A percentile compares a stretch with the other conserved stretches of the same genome.
These are phyloP conservation scores for Cladorrhinum sp. DNA, from an alignment of 2,329 filamentous ascomycete genomes.

Conservation along the genomic window DNA sequence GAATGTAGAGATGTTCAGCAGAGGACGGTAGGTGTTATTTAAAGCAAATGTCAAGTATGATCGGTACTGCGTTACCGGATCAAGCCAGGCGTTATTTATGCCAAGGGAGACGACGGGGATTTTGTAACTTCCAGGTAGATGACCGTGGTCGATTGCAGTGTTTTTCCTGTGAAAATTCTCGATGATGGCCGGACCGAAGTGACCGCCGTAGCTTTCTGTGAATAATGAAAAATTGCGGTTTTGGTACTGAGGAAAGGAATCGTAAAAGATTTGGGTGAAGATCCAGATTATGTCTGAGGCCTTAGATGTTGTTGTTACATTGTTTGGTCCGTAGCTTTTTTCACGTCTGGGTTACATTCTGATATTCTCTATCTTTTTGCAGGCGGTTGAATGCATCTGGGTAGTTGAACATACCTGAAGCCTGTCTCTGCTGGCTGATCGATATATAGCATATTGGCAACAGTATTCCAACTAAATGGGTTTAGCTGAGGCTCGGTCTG, in stretches of 20 bases:
- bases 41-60: constrained; percentile 43
- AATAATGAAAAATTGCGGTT: constrained; percentile 55
- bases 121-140: constrained; percentile 37
- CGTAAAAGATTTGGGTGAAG: constrained; percentile 59
- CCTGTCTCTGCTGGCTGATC: constrained; percentile 37
- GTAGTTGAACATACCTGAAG: constrained; percentile 26
- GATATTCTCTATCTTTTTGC: not conserved
- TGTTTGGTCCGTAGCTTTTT: constrained; percentile 34
- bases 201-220: constrained; percentile 44
- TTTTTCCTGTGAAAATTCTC: constrained; percentile 58
- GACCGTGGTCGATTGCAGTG: constrained; percentile 44
- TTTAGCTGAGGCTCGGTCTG: constrained; percentile 40
- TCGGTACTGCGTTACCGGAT: constrained; percentile 43
- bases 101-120: constrained; percentile 52
- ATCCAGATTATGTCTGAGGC: constrained; percentile 52
- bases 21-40: constrained; percentile 35
- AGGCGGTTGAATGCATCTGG: too few relatives aligned
- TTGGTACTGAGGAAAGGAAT: constrained; percentile 60
- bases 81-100: constrained; percentile 57
- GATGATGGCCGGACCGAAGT: constrained; percentile 56
- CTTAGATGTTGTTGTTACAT: constrained; percentile 41
- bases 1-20: not conserved
- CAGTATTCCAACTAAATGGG: constrained; percentile 41
- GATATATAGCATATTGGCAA: constrained; percentile 43
- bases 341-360: not conserved